These are phyloP conservation scores for Rhinocladiella mackenziei DNA, from an alignment of 2,329 filamentous ascomycete species.

Conservation along the genomic window DNA sequence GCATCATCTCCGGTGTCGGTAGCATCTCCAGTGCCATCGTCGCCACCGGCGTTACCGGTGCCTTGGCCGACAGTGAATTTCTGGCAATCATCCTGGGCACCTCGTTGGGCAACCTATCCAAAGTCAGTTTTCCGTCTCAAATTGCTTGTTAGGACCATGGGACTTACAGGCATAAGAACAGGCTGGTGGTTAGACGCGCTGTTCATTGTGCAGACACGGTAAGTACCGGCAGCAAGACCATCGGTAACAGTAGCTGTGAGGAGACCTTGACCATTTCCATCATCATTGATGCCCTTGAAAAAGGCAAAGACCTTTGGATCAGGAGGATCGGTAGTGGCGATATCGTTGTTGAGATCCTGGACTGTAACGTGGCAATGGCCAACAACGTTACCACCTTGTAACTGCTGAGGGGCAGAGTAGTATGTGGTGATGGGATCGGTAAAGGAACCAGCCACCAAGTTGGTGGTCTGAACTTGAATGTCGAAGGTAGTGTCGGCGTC, in stretches of 20 bases:
- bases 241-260: conserved; percentile 53
- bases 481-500: conserved; percentile 45
- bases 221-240: conserved; percentile 60
- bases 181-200: conserved; percentile 61
- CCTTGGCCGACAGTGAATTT: conserved; percentile 56
- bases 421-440: conserved; percentile 54
- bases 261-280: conserved; percentile 53
- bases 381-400: conserved; percentile 40
- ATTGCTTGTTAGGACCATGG: not conserved
- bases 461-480: conserved; percentile 47
- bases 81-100: conserved; percentile 62
- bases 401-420: conserved; percentile 53
- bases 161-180: conserved; percentile 51
- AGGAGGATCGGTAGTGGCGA: conserved; percentile 37
- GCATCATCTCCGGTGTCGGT: conserved; percentile 45
- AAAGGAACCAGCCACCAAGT: conserved; percentile 52
- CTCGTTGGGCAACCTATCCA: conserved; percentile 56
- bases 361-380: conserved; percentile 46
- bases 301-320: conserved; percentile 49
- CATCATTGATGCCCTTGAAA: conserved; percentile 59
- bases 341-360: conserved; percentile 44
- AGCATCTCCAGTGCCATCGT: conserved; percentile 44
- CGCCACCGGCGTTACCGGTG: conserved; percentile 46
- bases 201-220: conserved; percentile 63
- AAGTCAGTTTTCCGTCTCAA: conserved; percentile 7